Evolutionary conservation across 139 green algal species (phyloP).

Genomic region (Coelastrella sp.): DNA sequence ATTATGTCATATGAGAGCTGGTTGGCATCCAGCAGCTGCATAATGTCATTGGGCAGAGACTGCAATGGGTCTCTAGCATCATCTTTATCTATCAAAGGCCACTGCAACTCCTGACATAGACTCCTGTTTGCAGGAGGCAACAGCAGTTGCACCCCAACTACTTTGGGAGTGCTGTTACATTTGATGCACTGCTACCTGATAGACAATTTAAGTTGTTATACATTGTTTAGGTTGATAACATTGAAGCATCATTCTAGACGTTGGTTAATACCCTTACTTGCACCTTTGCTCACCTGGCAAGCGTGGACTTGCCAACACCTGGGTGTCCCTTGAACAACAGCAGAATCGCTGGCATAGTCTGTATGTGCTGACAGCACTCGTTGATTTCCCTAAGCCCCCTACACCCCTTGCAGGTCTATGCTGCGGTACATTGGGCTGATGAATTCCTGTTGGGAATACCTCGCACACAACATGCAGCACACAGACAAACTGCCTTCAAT

Average conservation of each 20-base stretch:
- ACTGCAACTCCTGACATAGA: slow-evolving; percentile 61
- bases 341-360: background rate
- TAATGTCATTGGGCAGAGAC: background rate
- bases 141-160: background rate
- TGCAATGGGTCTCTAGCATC: slow-evolving; percentile 72
- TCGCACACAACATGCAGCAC: too few relatives aligned
- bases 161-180: background rate
- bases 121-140: background rate
- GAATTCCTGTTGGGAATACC: too few relatives aligned
- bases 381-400: too few relatives aligned
- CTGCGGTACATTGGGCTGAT: too few relatives aligned
- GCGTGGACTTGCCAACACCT: slow-evolving; percentile 58
- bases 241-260: too few relatives aligned
- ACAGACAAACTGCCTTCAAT: too few relatives aligned
- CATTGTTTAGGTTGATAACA: too few relatives aligned
- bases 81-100: slow-evolving; percentile 85
- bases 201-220: too few relatives aligned
- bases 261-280: background rate
- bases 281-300: slow-evolving; percentile 47
- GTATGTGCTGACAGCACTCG: too few relatives aligned
- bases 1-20: slow-evolving; percentile 82
- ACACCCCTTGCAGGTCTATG: too few relatives aligned
- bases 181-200: background rate
- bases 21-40: slow-evolving; percentile 65
- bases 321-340: slow-evolving; percentile 56